phyloP scores from a whole-genome alignment of 176 grass and related monocot genomes.

The Eleusine coracana region DNA sequence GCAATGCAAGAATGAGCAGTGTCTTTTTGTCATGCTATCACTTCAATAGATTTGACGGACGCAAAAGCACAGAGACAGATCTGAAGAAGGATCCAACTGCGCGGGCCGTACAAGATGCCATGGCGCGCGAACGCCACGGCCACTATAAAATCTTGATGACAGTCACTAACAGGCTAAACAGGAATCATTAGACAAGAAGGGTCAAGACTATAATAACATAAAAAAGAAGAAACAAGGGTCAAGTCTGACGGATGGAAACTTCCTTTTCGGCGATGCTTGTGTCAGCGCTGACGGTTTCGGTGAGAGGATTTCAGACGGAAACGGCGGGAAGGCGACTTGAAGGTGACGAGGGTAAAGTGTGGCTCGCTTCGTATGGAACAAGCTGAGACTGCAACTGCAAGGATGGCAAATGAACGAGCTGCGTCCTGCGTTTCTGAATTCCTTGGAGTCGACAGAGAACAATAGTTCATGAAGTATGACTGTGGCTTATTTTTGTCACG shows the following conservation, averaged over 20 bases:
- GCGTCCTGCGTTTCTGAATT: neutral
- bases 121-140: neutral
- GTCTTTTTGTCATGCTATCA: neutral
- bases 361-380: neutral
- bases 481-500: neutral
- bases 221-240: neutral
- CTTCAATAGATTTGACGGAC: neutral
- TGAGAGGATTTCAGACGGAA: neutral
- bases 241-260: neutral
- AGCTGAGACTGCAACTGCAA: neutral
- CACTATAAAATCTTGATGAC: neutral
- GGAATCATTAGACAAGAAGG: neutral
- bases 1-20: neutral
- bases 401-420: neutral
- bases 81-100: neutral
- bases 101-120: neutral
- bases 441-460: neutral
- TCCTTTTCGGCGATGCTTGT: neutral
- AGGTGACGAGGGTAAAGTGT: neutral
- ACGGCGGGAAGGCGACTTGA: neutral
- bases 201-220: neutral
- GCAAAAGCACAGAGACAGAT: neutral
- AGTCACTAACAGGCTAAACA: neutral
- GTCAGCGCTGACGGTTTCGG: slow-evolving; percentile 39
- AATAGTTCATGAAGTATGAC: neutral